Conservation (phyloP, 768 basidiomycete species). For the Boletus rubropictus region DNA sequence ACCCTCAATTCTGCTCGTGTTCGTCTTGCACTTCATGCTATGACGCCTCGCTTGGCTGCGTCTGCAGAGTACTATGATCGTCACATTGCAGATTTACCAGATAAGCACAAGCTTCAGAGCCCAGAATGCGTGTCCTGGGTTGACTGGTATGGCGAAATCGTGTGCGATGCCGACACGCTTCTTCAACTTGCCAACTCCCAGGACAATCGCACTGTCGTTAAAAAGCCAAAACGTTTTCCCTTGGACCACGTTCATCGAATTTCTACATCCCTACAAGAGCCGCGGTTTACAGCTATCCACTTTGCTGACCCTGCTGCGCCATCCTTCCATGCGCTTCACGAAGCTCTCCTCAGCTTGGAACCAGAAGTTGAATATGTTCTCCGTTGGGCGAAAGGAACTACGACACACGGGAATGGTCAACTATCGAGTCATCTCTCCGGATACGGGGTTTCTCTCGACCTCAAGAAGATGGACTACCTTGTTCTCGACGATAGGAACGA, state of each 20-base stretch:
- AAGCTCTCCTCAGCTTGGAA: slow-evolving; percentile 47
- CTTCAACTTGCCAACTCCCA: slow-evolving; percentile 47
- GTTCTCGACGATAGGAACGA: slow-evolving; percentile 78
- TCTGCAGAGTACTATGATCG: slow-evolving; percentile 67
- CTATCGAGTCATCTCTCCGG: slow-evolving; percentile 59
- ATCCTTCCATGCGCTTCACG: slow-evolving; percentile 68
- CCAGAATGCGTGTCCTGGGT: slow-evolving; percentile 66
- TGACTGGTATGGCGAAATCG: slow-evolving; percentile 73
- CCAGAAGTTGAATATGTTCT: slow-evolving; percentile 68
- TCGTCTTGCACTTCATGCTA: slow-evolving; percentile 70
- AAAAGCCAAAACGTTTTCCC: slow-evolving; percentile 43
- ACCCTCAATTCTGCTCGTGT: slow-evolving; percentile 55
- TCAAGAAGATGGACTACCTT: slow-evolving; percentile 97
- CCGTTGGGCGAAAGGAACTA: slow-evolving; percentile 35
- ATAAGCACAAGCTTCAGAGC: slow-evolving; percentile 23
- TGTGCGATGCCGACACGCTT: slow-evolving; percentile 63
- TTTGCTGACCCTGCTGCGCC: slow-evolving; percentile 64
- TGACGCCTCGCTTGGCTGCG: slow-evolving; percentile 78
- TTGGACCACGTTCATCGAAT: slow-evolving; percentile 75
- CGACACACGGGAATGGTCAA: slow-evolving; percentile 33
- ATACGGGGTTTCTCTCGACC: slow-evolving; percentile 85
- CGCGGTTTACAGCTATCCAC: slow-evolving; percentile 64
- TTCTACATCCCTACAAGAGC: slow-evolving; percentile 40
- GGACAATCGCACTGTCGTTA: slow-evolving; percentile 30
- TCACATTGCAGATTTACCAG: slow-evolving; percentile 27